Evolutionary conservation across 78 protist genomes (phyloP).

Genomic region (Cavenderia fasciculata): DNA sequence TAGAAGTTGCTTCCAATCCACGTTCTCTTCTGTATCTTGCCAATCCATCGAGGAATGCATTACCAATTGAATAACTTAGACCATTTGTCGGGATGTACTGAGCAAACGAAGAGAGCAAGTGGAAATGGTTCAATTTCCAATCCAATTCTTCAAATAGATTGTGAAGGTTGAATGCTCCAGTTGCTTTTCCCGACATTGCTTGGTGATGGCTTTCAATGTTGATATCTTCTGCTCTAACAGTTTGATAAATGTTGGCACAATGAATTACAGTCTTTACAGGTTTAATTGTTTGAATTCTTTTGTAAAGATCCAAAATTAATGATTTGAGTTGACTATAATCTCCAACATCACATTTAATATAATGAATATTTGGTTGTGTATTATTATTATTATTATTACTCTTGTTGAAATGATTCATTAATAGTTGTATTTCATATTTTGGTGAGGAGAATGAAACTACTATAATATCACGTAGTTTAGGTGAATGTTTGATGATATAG

Average conservation of each 20-base stretch:
- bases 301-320: too few relatives aligned
- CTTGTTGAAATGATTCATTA: too few relatives aligned
- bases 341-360: too few relatives aligned
- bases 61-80: slow-evolving; percentile 12
- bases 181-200: not conserved
- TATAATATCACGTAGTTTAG: not conserved
- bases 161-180: slow-evolving; percentile 27
- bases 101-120: slow-evolving; percentile 5
- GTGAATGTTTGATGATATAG: not conserved
- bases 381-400: too few relatives aligned
- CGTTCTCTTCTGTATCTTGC: not conserved
- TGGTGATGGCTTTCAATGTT: not conserved
- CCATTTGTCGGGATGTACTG: not conserved
- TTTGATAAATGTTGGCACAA: not conserved
- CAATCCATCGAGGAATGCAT: slow-evolving; percentile 7
- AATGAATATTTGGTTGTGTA: too few relatives aligned
- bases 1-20: not conserved
- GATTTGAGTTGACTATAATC: too few relatives aligned
- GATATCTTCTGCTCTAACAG: not conserved
- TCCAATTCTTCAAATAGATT: not conserved
- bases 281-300: too few relatives aligned
- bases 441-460: not conserved
- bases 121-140: slow-evolving; percentile 6
- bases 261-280: slow-evolving; percentile 18
- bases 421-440: not conserved